These are phyloP conservation scores for Drechslerella coelobrocha DNA, from an alignment of 2,329 filamentous ascomycete genomes.

Conservation along the genomic window DNA sequence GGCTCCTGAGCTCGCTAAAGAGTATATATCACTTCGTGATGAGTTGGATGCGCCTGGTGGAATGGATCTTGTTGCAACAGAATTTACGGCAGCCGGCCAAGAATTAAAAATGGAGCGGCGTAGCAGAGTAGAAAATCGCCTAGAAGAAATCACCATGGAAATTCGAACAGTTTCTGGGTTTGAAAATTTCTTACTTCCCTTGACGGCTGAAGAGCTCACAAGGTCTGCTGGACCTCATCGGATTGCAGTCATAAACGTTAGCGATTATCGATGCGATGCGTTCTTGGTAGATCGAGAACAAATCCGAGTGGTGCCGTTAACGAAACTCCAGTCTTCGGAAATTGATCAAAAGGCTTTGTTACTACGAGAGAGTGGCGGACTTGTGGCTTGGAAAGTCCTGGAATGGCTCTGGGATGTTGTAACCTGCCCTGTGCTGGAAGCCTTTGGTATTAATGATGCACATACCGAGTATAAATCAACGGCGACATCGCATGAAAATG, in stretches of 20 bases:
- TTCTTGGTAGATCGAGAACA: conserved; percentile 10
- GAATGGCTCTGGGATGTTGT: conserved; percentile 57
- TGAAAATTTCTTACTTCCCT: conserved; percentile 5
- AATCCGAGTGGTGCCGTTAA: conserved; percentile 6
- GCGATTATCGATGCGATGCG: conserved; percentile 11
- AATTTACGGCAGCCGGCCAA: background rate
- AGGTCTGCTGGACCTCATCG: conserved; percentile 53
- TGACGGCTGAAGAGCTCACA: conserved; percentile 48
- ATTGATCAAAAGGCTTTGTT: background rate
- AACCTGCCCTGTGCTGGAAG: conserved; percentile 54
- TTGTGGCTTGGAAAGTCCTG: conserved; percentile 39
- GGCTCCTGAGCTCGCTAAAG: background rate
- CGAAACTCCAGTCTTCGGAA: background rate
- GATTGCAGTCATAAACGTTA: conserved; percentile 57
- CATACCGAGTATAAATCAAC: conserved; percentile 33
- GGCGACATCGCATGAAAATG: too few relatives aligned
- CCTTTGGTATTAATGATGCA: conserved; percentile 52
- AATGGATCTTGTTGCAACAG: background rate
- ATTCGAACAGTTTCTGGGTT: conserved; percentile 16
- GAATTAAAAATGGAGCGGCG: background rate
- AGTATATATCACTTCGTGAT: conserved; percentile 28
- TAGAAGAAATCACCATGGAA: background rate
- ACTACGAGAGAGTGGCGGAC: too few relatives aligned
- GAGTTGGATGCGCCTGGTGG: conserved; percentile 4
- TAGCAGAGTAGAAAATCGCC: background rate